Conservation (phyloP, 345 rosid species). For the Arabis alpina region DNA sequence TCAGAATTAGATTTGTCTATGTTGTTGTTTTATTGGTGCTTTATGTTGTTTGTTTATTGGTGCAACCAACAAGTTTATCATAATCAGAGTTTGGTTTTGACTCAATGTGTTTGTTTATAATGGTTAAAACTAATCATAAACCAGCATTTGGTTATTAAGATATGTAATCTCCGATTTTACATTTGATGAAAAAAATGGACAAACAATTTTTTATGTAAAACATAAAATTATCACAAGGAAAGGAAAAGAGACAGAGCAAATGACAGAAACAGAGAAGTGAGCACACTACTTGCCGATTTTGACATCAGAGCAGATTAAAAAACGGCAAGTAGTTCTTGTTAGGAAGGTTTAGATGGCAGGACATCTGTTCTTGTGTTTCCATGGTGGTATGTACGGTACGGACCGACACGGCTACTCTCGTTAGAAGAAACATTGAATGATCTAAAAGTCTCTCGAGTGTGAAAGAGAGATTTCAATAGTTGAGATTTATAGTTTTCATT, state of each 20-base stretch:
- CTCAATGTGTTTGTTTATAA: neutral
- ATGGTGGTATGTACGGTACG: slow-evolving; percentile 36
- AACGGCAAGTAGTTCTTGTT: slow-evolving; percentile 24
- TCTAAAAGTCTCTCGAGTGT: slow-evolving; percentile 7
- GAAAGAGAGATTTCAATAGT: slow-evolving; percentile 21
- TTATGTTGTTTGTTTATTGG: too few relatives aligned
- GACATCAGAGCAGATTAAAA: slow-evolving; percentile 22
- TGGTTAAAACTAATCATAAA: neutral
- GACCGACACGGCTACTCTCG: slow-evolving; percentile 11
- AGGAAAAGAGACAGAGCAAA: neutral
- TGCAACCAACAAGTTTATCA: neutral
- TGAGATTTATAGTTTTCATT: slow-evolving; percentile 36
- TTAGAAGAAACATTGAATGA: slow-evolving; percentile 23
- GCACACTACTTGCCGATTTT: slow-evolving; percentile 46
- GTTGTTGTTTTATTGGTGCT: too few relatives aligned
- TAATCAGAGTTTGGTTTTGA: slow-evolving; percentile 4
- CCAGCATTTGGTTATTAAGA: neutral
- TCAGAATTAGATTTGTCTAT: slow-evolving; percentile 23
- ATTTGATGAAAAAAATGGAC: neutral
- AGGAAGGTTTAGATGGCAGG: slow-evolving; percentile 16
- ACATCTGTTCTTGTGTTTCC: slow-evolving; percentile 14
- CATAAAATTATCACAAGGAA: neutral
- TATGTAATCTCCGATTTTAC: neutral
- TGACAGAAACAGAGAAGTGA: slow-evolving; percentile 61
- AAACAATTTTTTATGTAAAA: neutral